Conservation (phyloP, 1,284 basidiomycete species). For the Fomitopsis pinicola region DNA sequence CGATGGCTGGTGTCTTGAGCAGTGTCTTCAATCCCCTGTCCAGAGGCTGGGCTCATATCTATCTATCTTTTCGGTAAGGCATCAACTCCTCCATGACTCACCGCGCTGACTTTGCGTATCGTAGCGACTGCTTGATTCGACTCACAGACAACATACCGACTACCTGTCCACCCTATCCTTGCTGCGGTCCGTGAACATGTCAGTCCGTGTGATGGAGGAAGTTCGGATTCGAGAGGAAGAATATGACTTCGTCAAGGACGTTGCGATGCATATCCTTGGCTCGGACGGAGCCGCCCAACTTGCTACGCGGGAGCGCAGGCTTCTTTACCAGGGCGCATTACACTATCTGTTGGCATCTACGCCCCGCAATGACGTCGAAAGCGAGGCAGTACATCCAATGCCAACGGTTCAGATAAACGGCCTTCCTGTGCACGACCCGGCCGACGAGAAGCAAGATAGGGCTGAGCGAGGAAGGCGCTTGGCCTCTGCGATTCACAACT, state of each 20-base stretch:
- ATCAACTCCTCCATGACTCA: neutral
- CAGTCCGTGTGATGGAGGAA: constrained; percentile 74
- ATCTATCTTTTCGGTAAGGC: constrained; percentile 67
- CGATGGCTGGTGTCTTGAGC: constrained; percentile 59
- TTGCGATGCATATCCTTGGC: constrained; percentile 57
- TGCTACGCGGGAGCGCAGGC: constrained; percentile 64
- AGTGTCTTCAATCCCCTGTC: constrained; percentile 72
- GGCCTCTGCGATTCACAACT: constrained; percentile 37
- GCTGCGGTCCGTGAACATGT: constrained; percentile 60
- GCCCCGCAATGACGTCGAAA: too few species aligned
- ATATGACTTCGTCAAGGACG: constrained; percentile 65
- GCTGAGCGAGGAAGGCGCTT: constrained; percentile 27
- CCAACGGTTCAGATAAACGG: constrained; percentile 2
- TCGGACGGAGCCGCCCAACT: constrained; percentile 48
- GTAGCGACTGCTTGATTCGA: constrained; percentile 62
- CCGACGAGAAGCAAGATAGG: neutral
- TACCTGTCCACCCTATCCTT: constrained; percentile 65
- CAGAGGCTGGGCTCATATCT: constrained; percentile 72
- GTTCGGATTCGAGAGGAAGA: constrained; percentile 84
- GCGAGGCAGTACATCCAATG: neutral
- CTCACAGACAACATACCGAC: constrained; percentile 66
- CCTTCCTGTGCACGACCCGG: neutral
- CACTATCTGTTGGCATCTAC: constrained; percentile 3
- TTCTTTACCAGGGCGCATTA: constrained; percentile 63
- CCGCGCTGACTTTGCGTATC: neutral